These are phyloP conservation scores for Lindgomyces ingoldianus DNA, from an alignment of 495 filamentous ascomycete species.

Conservation along the genomic window DNA sequence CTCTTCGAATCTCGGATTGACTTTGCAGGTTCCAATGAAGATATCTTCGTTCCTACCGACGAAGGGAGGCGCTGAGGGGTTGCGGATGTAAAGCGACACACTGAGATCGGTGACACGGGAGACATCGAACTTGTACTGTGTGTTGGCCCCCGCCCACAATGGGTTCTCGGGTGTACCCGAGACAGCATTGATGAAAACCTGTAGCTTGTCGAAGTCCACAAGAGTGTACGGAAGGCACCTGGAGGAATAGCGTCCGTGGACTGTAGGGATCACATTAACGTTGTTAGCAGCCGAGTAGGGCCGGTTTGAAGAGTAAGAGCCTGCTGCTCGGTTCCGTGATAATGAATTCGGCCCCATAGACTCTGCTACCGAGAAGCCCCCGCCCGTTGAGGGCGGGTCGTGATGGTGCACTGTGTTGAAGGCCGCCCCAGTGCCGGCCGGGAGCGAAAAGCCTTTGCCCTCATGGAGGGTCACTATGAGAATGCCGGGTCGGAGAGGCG, in stretches of 20 bases:
- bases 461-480: slow-evolving; percentile 97
- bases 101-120: slow-evolving; percentile 87
- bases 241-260: slow-evolving; percentile 68
- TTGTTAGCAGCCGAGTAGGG: slow-evolving; percentile 82
- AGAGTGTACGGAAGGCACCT: slow-evolving; percentile 64
- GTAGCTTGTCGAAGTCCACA: slow-evolving; percentile 97
- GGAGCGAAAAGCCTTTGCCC: slow-evolving; percentile 82
- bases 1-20: slow-evolving; percentile 91
- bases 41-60: slow-evolving; percentile 93
- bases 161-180: slow-evolving; percentile 92
- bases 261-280: slow-evolving; percentile 83
- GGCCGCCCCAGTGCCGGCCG: slow-evolving; percentile 75
- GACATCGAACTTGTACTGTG: slow-evolving; percentile 98
- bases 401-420: slow-evolving; percentile 66
- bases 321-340: slow-evolving; percentile 53
- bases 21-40: slow-evolving; percentile 83
- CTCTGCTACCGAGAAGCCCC: slow-evolving; percentile 61
- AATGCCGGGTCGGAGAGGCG: slow-evolving; percentile 83
- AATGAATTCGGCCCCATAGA: slow-evolving; percentile 77
- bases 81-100: slow-evolving; percentile 89
- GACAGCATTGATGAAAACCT: slow-evolving; percentile 97
- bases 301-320: slow-evolving; percentile 60
- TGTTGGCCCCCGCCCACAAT: slow-evolving; percentile 94
- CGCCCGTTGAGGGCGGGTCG: slow-evolving; percentile 69
- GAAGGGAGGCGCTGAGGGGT: slow-evolving; percentile 77